These are phyloP conservation scores for Phaffia tasmanica DNA, from an alignment of 768 basidiomycete genomes.

Conservation along the genomic window DNA sequence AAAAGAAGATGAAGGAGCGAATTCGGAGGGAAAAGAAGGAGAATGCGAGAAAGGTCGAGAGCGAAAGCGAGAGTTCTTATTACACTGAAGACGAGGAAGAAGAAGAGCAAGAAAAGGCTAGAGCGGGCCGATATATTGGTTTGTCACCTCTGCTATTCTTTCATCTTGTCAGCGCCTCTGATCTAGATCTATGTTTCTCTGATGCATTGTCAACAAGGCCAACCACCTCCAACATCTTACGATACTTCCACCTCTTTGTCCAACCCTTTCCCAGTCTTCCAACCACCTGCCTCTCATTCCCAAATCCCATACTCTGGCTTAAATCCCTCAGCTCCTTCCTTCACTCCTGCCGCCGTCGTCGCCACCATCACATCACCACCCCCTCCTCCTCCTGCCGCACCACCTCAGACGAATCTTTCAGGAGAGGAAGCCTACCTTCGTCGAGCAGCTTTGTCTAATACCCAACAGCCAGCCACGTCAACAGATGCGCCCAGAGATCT, in stretches of 20 bases:
- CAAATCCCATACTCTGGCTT: not conserved
- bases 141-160: constrained; percentile 47
- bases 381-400: constrained; percentile 46
- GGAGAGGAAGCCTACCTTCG: constrained; percentile 62
- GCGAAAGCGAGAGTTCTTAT: constrained; percentile 41
- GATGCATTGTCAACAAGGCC: not conserved
- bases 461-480: not conserved
- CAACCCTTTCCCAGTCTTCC: constrained; percentile 1
- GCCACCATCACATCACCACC: constrained; percentile 29
- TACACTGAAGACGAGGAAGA: constrained; percentile 42
- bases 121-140: constrained; percentile 36
- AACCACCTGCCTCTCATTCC: not conserved
- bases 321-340: constrained; percentile 1
- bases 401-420: constrained; percentile 45
- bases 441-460: constrained; percentile 46
- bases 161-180: constrained; percentile 26
- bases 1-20: constrained; percentile 49
- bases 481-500: not conserved
- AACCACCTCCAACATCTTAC: constrained; percentile 40
- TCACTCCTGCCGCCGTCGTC: constrained; percentile 18
- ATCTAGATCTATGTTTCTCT: constrained; percentile 23
- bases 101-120: constrained; percentile 39
- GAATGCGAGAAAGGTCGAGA: constrained; percentile 34
- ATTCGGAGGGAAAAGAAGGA: constrained; percentile 39
- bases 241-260: constrained; percentile 31